These are phyloP conservation scores for Hypericum perforatum DNA, from an alignment of 345 rosid species.

Conservation along the genomic window DNA sequence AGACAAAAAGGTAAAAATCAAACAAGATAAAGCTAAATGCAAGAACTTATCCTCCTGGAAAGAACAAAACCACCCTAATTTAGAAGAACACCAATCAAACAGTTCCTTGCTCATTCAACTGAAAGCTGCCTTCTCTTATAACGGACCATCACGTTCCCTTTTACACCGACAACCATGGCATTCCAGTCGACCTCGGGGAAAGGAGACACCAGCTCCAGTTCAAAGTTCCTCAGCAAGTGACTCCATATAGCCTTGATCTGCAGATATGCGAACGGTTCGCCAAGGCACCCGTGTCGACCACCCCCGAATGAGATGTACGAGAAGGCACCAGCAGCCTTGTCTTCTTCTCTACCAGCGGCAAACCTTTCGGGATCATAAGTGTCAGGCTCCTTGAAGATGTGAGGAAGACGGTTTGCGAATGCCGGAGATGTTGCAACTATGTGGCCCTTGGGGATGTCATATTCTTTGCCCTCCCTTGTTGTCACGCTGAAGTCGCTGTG, in stretches of 20 bases:
- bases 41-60: too few species aligned
- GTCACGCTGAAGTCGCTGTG: constrained; percentile 80
- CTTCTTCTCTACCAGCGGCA: constrained; percentile 86
- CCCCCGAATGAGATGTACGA: constrained; percentile 92
- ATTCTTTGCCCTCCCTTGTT: constrained; percentile 66
- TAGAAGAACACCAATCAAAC: too few species aligned
- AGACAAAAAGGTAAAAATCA: too few species aligned
- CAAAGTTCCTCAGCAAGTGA: constrained; percentile 88
- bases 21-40: too few species aligned
- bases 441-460: constrained; percentile 89
- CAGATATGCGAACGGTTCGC: constrained; percentile 93
- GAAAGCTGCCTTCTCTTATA: constrained; percentile 34
- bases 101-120: constrained; percentile 3
- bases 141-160: constrained; percentile 89
- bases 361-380: constrained; percentile 77
- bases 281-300: constrained; percentile 96
- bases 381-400: constrained; percentile 71
- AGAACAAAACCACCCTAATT: too few species aligned
- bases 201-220: constrained; percentile 74
- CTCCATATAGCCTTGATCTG: constrained; percentile 99
- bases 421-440: constrained; percentile 94
- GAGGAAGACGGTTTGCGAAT: constrained; percentile 84
- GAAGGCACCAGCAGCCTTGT: constrained; percentile 78
- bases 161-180: constrained; percentile 98
- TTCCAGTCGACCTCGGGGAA: constrained; percentile 99